Conservation (phyloP, 108 stramenopile species). For the Fragilaria crotonensis region DNA sequence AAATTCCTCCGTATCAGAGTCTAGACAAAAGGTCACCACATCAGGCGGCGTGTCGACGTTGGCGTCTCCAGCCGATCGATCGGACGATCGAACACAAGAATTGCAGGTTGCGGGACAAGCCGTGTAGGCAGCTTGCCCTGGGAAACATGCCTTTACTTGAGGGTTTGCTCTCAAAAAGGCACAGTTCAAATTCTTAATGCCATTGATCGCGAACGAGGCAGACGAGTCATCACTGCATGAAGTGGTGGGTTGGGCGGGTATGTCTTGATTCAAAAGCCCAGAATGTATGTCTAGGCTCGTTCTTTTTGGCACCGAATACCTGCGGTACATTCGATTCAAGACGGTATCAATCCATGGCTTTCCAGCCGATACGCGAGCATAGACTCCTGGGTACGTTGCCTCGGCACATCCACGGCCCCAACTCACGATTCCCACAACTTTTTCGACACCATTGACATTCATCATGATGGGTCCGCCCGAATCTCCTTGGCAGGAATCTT, state of each 20-base stretch:
- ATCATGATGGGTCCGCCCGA: slow-evolving; percentile 11
- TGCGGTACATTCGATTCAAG: neutral
- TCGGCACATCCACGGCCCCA: slow-evolving; percentile 51
- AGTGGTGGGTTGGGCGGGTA: too few relatives aligned
- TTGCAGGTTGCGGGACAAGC: neutral
- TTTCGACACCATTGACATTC: neutral
- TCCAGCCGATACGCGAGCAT: slow-evolving; percentile 18
- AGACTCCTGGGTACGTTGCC: slow-evolving; percentile 39
- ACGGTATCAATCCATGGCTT: slow-evolving; percentile 28
- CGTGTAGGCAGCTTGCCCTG: neutral
- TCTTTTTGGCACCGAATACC: too few relatives aligned
- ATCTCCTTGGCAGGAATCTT: slow-evolving; percentile 37
- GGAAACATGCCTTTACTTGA: neutral
- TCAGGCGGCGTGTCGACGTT: neutral
- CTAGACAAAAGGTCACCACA: neutral
- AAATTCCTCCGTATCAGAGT: neutral
- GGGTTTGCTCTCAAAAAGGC: neutral
- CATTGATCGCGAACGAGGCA: neutral
- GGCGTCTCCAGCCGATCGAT: neutral
- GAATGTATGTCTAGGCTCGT: too few relatives aligned
- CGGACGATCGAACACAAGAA: neutral
- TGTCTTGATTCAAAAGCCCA: too few relatives aligned
- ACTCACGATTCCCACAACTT: slow-evolving; percentile 36
- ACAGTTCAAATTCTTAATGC: neutral
- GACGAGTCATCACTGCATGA: neutral